Evolutionary conservation across 768 basidiomycete genomes (phyloP).

Genomic region (Lentinula sp.): DNA sequence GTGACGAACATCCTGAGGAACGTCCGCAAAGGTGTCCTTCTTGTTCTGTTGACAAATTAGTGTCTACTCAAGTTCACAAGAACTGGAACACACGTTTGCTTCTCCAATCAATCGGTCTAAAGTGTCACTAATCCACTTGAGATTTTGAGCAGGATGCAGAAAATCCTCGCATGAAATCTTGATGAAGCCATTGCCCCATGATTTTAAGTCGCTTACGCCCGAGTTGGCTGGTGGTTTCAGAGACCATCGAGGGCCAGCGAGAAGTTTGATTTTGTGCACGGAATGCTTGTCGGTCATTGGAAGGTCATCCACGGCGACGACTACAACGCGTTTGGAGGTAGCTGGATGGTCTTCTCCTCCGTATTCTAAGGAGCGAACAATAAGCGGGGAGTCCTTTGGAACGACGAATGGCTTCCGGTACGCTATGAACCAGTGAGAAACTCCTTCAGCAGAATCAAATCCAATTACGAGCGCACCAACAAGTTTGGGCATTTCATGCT

Average conservation of each 20-base stretch:
- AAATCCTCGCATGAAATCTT: slow-evolving; percentile 92
- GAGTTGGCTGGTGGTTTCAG: slow-evolving; percentile 65
- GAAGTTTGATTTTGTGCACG: slow-evolving; percentile 77
- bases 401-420: slow-evolving; percentile 82
- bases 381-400: slow-evolving; percentile 46
- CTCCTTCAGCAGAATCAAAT: slow-evolving; percentile 4
- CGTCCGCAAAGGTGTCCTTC: slow-evolving; percentile 42
- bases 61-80: background rate
- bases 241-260: slow-evolving; percentile 88
- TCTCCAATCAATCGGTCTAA: slow-evolving; percentile 72
- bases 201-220: slow-evolving; percentile 45
- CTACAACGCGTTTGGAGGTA: slow-evolving; percentile 62
- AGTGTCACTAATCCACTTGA: slow-evolving; percentile 90
- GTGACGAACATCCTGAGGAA: slow-evolving; percentile 83
- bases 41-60: background rate
- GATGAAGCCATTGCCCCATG: slow-evolving; percentile 70
- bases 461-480: slow-evolving; percentile 47
- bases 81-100: slow-evolving; percentile 66
- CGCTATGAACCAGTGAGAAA: slow-evolving; percentile 34
- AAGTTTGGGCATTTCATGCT: slow-evolving; percentile 83
- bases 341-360: slow-evolving; percentile 73
- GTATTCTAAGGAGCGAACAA: slow-evolving; percentile 72
- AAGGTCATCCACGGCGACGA: slow-evolving; percentile 69
- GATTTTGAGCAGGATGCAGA: slow-evolving; percentile 75
- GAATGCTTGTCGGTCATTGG: slow-evolving; percentile 60